Evolutionary conservation across 1,284 basidiomycete species (phyloP).

Genomic region (Puccinia hordei): DNA sequence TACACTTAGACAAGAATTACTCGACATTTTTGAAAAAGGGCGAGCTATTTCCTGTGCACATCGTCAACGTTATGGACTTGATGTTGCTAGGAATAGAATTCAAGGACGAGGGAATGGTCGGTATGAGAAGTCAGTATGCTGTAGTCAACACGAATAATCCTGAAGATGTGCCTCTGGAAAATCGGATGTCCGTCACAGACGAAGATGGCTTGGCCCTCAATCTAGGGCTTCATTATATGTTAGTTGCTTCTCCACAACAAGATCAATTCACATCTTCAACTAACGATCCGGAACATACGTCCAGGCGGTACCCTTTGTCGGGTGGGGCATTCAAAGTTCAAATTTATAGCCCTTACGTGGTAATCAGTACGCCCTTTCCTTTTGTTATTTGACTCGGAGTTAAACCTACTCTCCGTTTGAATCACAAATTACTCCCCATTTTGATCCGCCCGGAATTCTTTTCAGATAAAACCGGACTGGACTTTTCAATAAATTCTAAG

Average conservation of each 20-base stretch:
- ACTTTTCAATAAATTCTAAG: slow-evolving; percentile 77
- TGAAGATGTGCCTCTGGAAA: slow-evolving; percentile 50
- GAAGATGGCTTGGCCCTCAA: slow-evolving; percentile 46
- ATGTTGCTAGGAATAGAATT: slow-evolving; percentile 87
- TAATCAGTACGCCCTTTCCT: slow-evolving; percentile 65
- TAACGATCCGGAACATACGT: neutral
- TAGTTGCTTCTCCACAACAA: neutral
- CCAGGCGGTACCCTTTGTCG: slow-evolving; percentile 71
- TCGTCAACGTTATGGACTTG: slow-evolving; percentile 89
- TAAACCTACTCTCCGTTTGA: neutral
- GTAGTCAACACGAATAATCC: slow-evolving; percentile 50
- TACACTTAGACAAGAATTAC: slow-evolving; percentile 56
- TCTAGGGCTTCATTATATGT: slow-evolving; percentile 46
- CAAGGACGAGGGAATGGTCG: slow-evolving; percentile 80
- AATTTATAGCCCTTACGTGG: slow-evolving; percentile 87
- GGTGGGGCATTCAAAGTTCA: slow-evolving; percentile 99
- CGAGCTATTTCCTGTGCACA: slow-evolving; percentile 94
- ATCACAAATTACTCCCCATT: neutral
- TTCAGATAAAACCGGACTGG: slow-evolving; percentile 80
- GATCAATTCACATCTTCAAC: slow-evolving; percentile 59
- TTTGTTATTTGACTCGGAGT: neutral
- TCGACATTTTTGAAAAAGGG: slow-evolving; percentile 89
- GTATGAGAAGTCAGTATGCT: slow-evolving; percentile 55
- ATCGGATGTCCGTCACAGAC: slow-evolving; percentile 38
- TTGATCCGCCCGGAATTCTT: slow-evolving; percentile 4